Conservation (phyloP, 805 yeast species). For the Starmerella tilneyi region DNA sequence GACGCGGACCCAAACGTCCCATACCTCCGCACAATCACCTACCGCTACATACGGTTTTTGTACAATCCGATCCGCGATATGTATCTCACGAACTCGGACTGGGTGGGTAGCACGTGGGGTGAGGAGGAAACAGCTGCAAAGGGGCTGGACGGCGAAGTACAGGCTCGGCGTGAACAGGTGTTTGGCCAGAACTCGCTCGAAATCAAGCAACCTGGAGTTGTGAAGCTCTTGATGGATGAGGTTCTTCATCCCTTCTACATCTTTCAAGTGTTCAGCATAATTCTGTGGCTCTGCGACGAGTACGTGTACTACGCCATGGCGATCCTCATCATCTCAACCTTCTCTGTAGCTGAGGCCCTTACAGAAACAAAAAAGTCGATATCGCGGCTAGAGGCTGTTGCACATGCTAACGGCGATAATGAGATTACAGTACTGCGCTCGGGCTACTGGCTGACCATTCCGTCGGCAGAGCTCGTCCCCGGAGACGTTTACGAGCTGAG, state of each 20-base stretch:
- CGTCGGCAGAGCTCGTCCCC: slow-evolving; percentile 75
- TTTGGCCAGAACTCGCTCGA: slow-evolving; percentile 72
- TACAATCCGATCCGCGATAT: slow-evolving; percentile 83
- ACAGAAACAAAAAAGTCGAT: slow-evolving; percentile 76
- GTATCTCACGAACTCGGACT: slow-evolving; percentile 69
- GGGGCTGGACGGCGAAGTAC: slow-evolving; percentile 62
- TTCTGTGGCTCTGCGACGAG: slow-evolving; percentile 85
- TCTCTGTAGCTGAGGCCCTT: slow-evolving; percentile 70
- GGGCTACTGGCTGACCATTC: slow-evolving; percentile 79
- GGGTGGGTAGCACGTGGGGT: slow-evolving; percentile 79
- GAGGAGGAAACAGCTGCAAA: slow-evolving; percentile 40
- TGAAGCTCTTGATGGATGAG: slow-evolving; percentile 67
- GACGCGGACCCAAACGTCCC: slow-evolving; percentile 60
- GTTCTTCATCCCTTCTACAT: slow-evolving; percentile 91
- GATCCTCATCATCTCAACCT: slow-evolving; percentile 72
- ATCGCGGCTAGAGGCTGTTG: slow-evolving; percentile 55
- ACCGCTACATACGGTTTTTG: slow-evolving; percentile 71
- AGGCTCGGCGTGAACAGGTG: slow-evolving; percentile 57
- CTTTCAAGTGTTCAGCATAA: slow-evolving; percentile 84
- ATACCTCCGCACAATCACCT: slow-evolving; percentile 57
- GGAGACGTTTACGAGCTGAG: slow-evolving; percentile 92
- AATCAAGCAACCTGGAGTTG: slow-evolving; percentile 59
- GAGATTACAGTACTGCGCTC: slow-evolving; percentile 83
- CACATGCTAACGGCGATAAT: slow-evolving; percentile 53
- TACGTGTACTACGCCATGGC: slow-evolving; percentile 91